Conservation (phyloP, 176 grass and related monocot genomes). For the Alloteropsis semialata region DNA sequence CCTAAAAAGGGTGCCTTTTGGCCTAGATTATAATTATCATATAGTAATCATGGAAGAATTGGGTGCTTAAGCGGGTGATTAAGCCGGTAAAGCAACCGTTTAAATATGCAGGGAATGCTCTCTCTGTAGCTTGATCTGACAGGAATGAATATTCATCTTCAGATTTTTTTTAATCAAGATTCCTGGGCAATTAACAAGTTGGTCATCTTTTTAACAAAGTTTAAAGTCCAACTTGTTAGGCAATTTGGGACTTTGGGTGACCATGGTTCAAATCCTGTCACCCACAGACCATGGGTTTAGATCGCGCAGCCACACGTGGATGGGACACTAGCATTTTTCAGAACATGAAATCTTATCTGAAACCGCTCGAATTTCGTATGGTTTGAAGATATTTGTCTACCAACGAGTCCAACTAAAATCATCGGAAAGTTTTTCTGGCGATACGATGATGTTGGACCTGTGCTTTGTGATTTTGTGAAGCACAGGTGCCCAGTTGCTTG, state of each 20-base stretch:
- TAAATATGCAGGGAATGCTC: background rate
- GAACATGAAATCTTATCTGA: background rate
- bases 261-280: background rate
- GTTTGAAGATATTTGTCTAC: background rate
- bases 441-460: background rate
- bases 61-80: background rate
- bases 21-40: background rate
- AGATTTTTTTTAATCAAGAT: no score
- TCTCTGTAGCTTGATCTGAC: constrained; percentile 14
- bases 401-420: background rate
- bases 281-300: background rate
- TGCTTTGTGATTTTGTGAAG: background rate
- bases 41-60: background rate
- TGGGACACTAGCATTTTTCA: background rate
- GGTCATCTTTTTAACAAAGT: background rate
- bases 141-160: background rate
- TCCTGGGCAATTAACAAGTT: background rate
- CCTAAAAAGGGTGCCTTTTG: background rate
- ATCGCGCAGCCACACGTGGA: background rate
- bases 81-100: background rate
- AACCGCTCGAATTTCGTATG: no score
- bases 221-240: background rate
- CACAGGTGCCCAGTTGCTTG: background rate
- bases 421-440: background rate
- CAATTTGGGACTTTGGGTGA: background rate